Evolutionary conservation across 352 stramenopile species (phyloP), one percentile per base, ranked within the genome.

Genomic region (Pythium pyrilobum): DNA sequence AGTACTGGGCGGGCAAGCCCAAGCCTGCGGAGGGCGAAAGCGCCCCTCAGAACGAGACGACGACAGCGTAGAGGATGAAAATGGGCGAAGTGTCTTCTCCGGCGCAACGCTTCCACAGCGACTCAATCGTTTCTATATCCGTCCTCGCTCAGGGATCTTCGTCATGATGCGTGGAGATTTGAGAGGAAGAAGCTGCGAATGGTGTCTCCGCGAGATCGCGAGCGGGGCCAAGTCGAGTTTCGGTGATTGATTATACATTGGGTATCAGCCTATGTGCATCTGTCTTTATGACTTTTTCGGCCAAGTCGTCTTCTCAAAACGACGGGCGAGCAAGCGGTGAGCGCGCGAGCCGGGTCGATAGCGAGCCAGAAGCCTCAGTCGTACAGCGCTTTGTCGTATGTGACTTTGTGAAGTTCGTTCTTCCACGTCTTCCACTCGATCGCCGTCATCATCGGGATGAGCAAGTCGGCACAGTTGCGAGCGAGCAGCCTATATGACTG

Each of bases 1-100:
- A 87, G 34, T 96, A 96, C 71, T 96, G 87, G 87, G 85, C 82
- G 18, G 72, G 69, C 39, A 95, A 96, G 66, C 83, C 81, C 21
- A 67, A 81, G 38, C 51, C 63, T 38, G 69, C 71, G 15, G 64
- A 67, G 7, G 55, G 33, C 6, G 46, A 54, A 13, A 21, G 20
- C 27, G 53, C 37, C 7, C 36, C 44, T 18, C 20, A 42, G 15
- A 62, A 39, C 37, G 47, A 64, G 47, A 54, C n/a, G 4, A 41
- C 42, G 11, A 57, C 46, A 16, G 44, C 53, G 4, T 61, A 61
- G 31, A 52, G 53, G 37, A 27, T 27, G 25, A 43, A 15, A 25
- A 27, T 40, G 11, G 25, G 37, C 16, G 23, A 43, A 16, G 18
- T 36, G 27, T 45, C 43, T 31, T 38, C 33, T 16, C 24, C 20